A percentile compares a stretch with the other conserved stretches of the same genome.
phyloP scores from a whole-genome alignment of 2,329 filamentous ascomycete species.

The Dryadomyces sulphureus region DNA sequence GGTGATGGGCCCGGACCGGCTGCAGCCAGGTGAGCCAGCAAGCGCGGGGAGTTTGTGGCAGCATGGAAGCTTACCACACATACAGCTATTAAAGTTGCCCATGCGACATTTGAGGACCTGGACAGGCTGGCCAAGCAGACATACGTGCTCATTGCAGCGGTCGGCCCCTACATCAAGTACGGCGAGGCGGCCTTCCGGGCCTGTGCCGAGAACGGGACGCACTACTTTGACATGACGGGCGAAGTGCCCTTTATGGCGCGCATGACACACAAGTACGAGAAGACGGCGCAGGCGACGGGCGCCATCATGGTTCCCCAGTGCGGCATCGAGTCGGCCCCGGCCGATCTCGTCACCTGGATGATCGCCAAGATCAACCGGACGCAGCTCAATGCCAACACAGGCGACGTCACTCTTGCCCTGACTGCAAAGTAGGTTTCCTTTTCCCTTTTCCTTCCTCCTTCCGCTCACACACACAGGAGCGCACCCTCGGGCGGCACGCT shows the following conservation, averaged over 20 bases:
- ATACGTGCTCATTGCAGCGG: slow-evolving; percentile 39
- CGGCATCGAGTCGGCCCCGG: slow-evolving; percentile 46
- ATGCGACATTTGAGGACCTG: slow-evolving; percentile 29
- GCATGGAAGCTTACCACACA: background rate
- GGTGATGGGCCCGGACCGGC: slow-evolving; percentile 51
- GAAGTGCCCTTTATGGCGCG: slow-evolving; percentile 41
- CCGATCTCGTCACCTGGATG: slow-evolving; percentile 43
- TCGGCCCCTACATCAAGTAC: slow-evolving; percentile 42
- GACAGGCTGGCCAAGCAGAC: slow-evolving; percentile 38
- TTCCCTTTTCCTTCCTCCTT: background rate
- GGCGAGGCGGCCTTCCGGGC: slow-evolving; percentile 46
- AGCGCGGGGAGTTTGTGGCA: background rate
- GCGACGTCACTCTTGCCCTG: slow-evolving; percentile 38
- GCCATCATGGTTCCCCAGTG: slow-evolving; percentile 46
- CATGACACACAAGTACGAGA: slow-evolving; percentile 47
- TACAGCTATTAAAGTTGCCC: slow-evolving; percentile 38
- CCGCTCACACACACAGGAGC: slow-evolving; percentile 17
- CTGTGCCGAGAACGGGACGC: slow-evolving; percentile 46
- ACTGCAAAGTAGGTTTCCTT: background rate
- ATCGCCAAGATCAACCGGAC: slow-evolving; percentile 35
- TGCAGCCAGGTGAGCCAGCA: slow-evolving; percentile 41
- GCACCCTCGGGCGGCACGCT: slow-evolving; percentile 52
- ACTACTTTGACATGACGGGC: slow-evolving; percentile 50
- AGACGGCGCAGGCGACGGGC: slow-evolving; percentile 34
- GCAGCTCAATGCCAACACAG: slow-evolving; percentile 31